Evolutionary conservation across 164 flowering plant species (phyloP), one percentile per base, ranked within the genome.

Genomic region (Taxillus chinensis): DNA sequence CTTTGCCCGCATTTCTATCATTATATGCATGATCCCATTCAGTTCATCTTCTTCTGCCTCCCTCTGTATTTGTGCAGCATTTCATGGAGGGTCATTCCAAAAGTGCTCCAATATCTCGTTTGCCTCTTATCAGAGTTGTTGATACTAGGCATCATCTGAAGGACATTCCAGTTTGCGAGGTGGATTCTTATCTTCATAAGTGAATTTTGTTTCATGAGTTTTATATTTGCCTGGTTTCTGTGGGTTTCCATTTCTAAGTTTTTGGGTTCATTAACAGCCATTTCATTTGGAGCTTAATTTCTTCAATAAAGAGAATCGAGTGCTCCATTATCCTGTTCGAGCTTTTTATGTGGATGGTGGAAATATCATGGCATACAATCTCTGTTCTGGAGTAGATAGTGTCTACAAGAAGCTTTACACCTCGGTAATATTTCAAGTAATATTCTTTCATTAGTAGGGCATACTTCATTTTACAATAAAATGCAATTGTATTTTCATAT

Each of bases 1-100:
- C 27, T 27, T 27, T 27, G 10, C 51, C 57, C 8, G 8, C 39
- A 54, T 54, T 37, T 54, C 12, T 17, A 17, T 54, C 11, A 7
- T 54, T 27, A 0, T 4, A 51, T 14, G 39, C 39, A 27, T 54
- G 14, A 49, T 9, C 50, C 61, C 39, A 53, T 58, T 53, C 11
- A 43, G 48, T 39, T 5, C 45, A 39, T 67, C 54, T 51, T 3
- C 4, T 15, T 39, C 45, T 71, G 42, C 62, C 52, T 64, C 66
- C 67, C 60, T 72, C 13, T 11, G 51, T 27, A 27, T 27, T 27
- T 27, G 51, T 8, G 51, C 51, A 95, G 99, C 95, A 90, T 85
- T 91, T 86, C 71, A 84, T 95, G 95, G 97, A 95, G 79, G 97
- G 97, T 45, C 97, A 95, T 82, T 82, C 96, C 54, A 91, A 89